Evolutionary conservation across 202 grass and related monocot species (phyloP).

Genomic region (Dendrocalamus latiflorus): DNA sequence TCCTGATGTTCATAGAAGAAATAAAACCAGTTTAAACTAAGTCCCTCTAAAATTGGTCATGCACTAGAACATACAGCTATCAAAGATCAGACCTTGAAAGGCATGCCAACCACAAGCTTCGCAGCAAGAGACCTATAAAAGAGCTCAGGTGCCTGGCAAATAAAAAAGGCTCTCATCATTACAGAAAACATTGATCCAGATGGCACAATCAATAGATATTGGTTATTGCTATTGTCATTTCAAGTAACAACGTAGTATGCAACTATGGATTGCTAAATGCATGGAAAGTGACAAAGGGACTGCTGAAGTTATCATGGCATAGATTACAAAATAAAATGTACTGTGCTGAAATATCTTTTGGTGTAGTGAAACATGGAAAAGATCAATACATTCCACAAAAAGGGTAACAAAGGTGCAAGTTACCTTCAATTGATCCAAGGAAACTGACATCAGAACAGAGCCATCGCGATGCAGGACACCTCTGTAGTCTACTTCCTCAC

Average conservation of each 20-base stretch:
- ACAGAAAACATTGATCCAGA: constrained; percentile 17
- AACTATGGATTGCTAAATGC: too few relatives aligned
- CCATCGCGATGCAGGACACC: constrained; percentile 96
- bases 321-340: constrained; percentile 19
- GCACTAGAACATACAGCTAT: constrained; percentile 18
- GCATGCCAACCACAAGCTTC: constrained; percentile 93
- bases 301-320: neutral
- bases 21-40: constrained; percentile 15
- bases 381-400: neutral
- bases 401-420: neutral
- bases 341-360: neutral
- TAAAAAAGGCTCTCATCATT: constrained; percentile 17
- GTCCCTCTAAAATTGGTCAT: neutral
- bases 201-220: neutral
- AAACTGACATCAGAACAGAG: constrained; percentile 94
- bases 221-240: neutral
- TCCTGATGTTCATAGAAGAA: constrained; percentile 58
- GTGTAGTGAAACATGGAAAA: neutral
- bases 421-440: constrained; percentile 91
- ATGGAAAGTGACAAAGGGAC: constrained; percentile 3
- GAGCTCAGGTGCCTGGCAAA: constrained; percentile 72
- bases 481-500: constrained; percentile 96
- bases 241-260: neutral
- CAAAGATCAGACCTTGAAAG: constrained; percentile 89
- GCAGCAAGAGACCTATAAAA: constrained; percentile 85